Evolutionary conservation across 2,329 filamentous ascomycete genomes (phyloP).

Genomic region (Ustulina deusta): DNA sequence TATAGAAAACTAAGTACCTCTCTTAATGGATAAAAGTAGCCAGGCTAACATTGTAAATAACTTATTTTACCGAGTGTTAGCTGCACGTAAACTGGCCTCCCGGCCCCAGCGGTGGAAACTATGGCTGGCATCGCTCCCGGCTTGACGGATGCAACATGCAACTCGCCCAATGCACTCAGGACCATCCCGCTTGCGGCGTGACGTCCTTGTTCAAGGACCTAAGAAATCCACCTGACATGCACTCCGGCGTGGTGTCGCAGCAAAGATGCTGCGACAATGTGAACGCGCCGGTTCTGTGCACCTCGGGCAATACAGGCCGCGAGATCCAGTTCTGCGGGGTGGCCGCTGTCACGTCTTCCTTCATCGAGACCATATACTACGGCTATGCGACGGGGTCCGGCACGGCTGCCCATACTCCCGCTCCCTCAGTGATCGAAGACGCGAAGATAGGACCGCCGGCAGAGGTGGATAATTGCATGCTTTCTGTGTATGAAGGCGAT

Average conservation of each 20-base stretch:
- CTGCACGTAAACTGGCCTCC: no score
- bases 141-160: slow-evolving; percentile 43
- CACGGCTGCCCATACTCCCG: slow-evolving; percentile 37
- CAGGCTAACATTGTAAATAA: no score
- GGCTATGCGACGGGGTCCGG: slow-evolving; percentile 38
- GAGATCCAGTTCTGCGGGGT: slow-evolving; percentile 47
- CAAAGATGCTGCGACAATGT: slow-evolving; percentile 42
- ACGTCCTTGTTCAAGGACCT: slow-evolving; percentile 42
- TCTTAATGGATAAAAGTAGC: no score
- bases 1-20: no score
- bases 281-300: slow-evolving; percentile 40
- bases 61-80: no score
- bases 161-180: slow-evolving; percentile 44
- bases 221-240: slow-evolving; percentile 41
- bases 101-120: neutral
- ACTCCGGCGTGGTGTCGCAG: slow-evolving; percentile 43
- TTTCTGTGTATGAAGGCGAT: slow-evolving; percentile 44
- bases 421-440: slow-evolving; percentile 35
- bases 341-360: slow-evolving; percentile 36
- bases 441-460: slow-evolving; percentile 23
- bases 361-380: slow-evolving; percentile 33
- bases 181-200: slow-evolving; percentile 46
- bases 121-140: slow-evolving; percentile 41
- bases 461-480: slow-evolving; percentile 40
- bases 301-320: slow-evolving; percentile 46